A percentile compares a stretch with the other conserved stretches of the same genome.
These are phyloP conservation scores for Flaveria linearis DNA, from an alignment of 129 eudicot species.

Conservation along the genomic window DNA sequence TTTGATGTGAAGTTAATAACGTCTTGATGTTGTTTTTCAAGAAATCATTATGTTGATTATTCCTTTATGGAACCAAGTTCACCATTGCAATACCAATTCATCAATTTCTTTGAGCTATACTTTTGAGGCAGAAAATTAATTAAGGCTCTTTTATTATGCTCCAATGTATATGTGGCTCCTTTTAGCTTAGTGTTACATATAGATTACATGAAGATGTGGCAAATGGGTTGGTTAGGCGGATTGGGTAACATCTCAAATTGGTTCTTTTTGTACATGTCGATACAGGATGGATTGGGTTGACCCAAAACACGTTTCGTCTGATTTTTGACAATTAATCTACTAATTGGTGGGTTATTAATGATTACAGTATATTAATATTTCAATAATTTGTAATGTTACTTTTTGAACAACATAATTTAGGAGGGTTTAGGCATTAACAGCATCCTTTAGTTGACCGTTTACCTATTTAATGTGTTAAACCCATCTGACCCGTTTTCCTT, in stretches of 20 bases:
- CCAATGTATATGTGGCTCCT: neutral
- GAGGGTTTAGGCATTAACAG: neutral
- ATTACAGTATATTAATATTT: neutral
- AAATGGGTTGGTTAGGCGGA: neutral
- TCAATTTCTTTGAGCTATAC: neutral
- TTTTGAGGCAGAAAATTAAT: neutral
- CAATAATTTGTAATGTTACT: neutral
- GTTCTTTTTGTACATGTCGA: neutral
- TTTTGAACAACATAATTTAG: neutral
- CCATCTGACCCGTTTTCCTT: neutral
- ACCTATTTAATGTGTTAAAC: neutral
- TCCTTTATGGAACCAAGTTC: neutral
- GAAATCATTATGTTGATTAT: neutral
- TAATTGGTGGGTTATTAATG: neutral
- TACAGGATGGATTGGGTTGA: neutral
- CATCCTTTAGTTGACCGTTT: neutral
- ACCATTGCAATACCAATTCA: neutral
- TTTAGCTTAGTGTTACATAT: neutral
- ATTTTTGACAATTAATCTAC: neutral
- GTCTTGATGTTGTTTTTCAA: neutral
- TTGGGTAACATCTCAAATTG: neutral
- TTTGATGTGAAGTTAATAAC: neutral
- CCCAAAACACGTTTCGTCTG: neutral
- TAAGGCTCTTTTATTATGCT: neutral
- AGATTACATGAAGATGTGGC: neutral